phyloP scores from a whole-genome alignment of 345 rosid species.

The Excoecaria agallocha region DNA sequence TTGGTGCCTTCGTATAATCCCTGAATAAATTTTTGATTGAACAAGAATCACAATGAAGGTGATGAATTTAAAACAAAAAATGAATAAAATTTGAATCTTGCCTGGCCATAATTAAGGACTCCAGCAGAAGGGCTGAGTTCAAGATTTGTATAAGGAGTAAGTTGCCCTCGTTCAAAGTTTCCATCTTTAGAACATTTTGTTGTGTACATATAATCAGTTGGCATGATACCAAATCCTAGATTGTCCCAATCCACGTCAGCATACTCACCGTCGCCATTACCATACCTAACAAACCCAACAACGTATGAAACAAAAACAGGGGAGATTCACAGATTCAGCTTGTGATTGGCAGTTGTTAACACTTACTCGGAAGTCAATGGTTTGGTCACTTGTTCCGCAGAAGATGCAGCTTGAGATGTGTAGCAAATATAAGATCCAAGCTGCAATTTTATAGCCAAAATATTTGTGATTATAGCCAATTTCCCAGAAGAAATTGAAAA shows the following conservation, averaged over 20 bases:
- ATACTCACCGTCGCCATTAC: conserved; percentile 30
- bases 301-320: not conserved
- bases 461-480: no score
- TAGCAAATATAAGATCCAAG: conserved; percentile 20
- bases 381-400: conserved; percentile 23
- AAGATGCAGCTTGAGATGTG: conserved; percentile 38
- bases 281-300: not conserved
- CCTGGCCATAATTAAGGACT: conserved; percentile 92
- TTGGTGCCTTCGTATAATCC: conserved; percentile 81
- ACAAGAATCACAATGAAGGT: not conserved
- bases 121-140: conserved; percentile 79
- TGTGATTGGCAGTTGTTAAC: not conserved
- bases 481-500: no score
- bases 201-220: conserved; percentile 75
- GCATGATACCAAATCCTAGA: conserved; percentile 65
- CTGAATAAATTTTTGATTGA: conserved; percentile 28
- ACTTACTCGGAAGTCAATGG: conserved; percentile 31
- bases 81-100: conserved; percentile 12
- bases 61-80: not conserved
- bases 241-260: conserved; percentile 83
- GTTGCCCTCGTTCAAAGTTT: conserved; percentile 44
- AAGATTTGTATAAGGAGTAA: conserved; percentile 53
- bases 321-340: not conserved
- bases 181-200: conserved; percentile 53
- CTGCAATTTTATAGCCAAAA: not conserved